Conservation (phyloP, 192 early-diverging fungal genomes). For the Lobosporangium transversale region DNA sequence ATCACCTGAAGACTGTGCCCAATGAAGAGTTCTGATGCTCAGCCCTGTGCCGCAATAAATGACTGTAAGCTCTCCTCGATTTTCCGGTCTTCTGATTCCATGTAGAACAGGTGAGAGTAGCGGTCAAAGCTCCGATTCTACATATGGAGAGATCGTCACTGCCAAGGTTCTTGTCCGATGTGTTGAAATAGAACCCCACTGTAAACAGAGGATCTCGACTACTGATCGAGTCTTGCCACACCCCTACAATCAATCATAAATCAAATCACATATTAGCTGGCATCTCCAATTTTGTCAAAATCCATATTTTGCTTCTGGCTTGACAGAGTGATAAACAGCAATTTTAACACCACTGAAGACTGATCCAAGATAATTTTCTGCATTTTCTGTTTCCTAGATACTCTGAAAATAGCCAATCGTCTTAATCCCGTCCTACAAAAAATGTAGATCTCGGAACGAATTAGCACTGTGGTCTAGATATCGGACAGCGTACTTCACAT, state of each 20-base stretch:
- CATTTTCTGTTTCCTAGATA: no score
- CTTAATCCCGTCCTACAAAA: no score
- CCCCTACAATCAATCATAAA: not conserved
- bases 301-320: not conserved
- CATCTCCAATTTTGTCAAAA: no score
- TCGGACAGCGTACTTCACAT: no score
- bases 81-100: conserved; percentile 6
- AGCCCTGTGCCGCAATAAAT: conserved; percentile 24
- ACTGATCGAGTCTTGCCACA: conserved; percentile 35
- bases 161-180: conserved; percentile 24
- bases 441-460: no score
- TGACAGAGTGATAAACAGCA: not conserved
- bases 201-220: conserved; percentile 26
- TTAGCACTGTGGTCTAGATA: no score
- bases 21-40: conserved; percentile 17
- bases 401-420: no score
- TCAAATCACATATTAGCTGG: not conserved
- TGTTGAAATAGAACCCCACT: conserved; percentile 44
- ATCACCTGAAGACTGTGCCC: conserved; percentile 18
- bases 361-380: no score
- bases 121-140: conserved; percentile 11
- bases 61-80: conserved; percentile 25
- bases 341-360: no score
- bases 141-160: conserved; percentile 17
- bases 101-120: conserved; percentile 11